Conservation (phyloP, 192 early-diverging fungal species). For the Backusella macrospora region DNA sequence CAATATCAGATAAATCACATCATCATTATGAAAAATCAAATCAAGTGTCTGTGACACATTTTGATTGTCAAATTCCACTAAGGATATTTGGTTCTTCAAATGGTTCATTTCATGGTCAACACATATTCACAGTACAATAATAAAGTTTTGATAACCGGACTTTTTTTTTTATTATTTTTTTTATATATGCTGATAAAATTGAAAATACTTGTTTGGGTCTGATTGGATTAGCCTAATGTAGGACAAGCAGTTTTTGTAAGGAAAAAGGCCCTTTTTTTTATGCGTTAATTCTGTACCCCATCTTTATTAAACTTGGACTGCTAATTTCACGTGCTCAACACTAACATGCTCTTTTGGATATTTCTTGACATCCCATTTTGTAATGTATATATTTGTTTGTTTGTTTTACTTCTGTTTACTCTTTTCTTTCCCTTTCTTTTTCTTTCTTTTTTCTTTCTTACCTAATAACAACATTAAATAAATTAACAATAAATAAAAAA, state of each 20-base stretch:
- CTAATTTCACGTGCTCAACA: constrained; percentile 10
- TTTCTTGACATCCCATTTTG: background rate
- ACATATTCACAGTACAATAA: constrained; percentile 16
- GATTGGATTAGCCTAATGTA: background rate
- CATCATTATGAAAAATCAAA: constrained; percentile 57
- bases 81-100: background rate
- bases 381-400: constrained; percentile 4
- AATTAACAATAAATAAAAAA: background rate
- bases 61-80: constrained; percentile 14
- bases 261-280: constrained; percentile 3
- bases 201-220: constrained; percentile 22
- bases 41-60: constrained; percentile 57
- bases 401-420: background rate
- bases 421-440: background rate
- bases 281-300: constrained; percentile 6
- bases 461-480: background rate
- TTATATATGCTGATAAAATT: background rate
- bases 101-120: background rate
- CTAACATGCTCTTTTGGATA: background rate
- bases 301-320: background rate
- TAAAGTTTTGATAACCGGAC: no score
- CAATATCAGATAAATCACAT: constrained; percentile 54
- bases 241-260: background rate
- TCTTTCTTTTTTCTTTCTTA: constrained; percentile 9
- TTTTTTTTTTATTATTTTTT: no score